A percentile compares a stretch with the other conserved stretches of the same genome.
Evolutionary conservation across 441 rosid genomes (phyloP).

Genomic region (Croton setiger): DNA sequence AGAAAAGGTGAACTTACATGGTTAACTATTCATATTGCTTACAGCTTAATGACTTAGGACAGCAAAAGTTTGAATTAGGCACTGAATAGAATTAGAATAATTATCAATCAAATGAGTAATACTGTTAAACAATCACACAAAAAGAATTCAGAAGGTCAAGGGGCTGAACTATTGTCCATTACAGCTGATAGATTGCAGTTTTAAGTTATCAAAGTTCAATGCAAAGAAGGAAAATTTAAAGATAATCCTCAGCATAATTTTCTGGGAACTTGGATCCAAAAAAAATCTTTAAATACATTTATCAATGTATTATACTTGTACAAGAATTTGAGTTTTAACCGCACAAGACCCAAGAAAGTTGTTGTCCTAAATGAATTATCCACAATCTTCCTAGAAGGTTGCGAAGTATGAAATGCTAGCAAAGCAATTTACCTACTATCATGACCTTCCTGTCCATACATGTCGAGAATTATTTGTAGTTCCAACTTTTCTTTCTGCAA

Average conservation of each 20-base stretch:
- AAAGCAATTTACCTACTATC: conserved; percentile 60
- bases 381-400: neutral
- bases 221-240: neutral
- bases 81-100: neutral
- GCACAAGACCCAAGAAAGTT: neutral
- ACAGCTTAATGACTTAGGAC: neutral
- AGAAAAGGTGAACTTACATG: neutral
- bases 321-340: neutral
- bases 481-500: conserved; percentile 73
- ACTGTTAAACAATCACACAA: neutral
- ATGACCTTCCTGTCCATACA: conserved; percentile 66
- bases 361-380: neutral
- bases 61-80: neutral
- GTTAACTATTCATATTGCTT: neutral
- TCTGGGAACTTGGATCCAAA: neutral
- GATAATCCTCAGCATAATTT: neutral
- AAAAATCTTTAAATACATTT: neutral
- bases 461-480: conserved; percentile 66
- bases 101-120: neutral
- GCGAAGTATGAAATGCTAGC: conserved; percentile 11
- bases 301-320: neutral
- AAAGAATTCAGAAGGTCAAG: neutral
- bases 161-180: neutral
- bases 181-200: neutral
- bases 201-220: neutral